Base-by-base conservation (phyloP, 495 filamentous ascomycete genomes). In the Penicillium nucicola region DNA sequence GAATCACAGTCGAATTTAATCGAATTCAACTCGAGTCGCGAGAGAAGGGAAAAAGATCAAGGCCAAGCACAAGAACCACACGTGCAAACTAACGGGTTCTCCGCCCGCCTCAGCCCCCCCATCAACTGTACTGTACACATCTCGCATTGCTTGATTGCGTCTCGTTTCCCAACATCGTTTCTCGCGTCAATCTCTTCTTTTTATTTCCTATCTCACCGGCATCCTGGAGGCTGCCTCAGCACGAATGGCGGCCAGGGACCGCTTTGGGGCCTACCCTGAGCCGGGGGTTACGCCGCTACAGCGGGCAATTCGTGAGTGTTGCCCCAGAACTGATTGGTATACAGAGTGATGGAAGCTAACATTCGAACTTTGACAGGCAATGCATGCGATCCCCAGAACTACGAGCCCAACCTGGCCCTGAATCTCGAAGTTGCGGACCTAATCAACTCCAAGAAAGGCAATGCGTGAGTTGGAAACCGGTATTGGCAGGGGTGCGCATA, bases 371-470 rank as follows among this genome's bases (percentile, higher is more conserved):
- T 14, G 12, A 42, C 36, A 88, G 85, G 91, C 58, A 89, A 89
- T 72, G 93, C 93, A 58, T 97, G 93, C 71, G 92, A 92, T 64
- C 88, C 93, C 33, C 86, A 90, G 55, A 97, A 97, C 74, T 96
- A 89, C 76, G 95, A 97, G 73, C 91, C 93, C 49, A 97, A 97
- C 66, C 84, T 98, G 45, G 95, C 92, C 43, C 79, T 97, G 50
- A 91, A 92, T 69, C 87, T 98, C 65, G 93, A 98, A 81, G 96
- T 98, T 61, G 78, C 90, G 50, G 93, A 98, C 75, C 73, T 97
- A 54, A 88, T 98, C 76, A 98, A 98, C 67, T 86, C 87, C 61
- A 98, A 97, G 79, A 97, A 97, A 74, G 92, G 93, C 68, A 90
- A 88, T 71, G 85, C 95, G 79, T 88, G 76, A 77, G 81, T 74